Evolutionary conservation across 139 green algal species (phyloP).

Genomic region (Coelastrella sp.): DNA sequence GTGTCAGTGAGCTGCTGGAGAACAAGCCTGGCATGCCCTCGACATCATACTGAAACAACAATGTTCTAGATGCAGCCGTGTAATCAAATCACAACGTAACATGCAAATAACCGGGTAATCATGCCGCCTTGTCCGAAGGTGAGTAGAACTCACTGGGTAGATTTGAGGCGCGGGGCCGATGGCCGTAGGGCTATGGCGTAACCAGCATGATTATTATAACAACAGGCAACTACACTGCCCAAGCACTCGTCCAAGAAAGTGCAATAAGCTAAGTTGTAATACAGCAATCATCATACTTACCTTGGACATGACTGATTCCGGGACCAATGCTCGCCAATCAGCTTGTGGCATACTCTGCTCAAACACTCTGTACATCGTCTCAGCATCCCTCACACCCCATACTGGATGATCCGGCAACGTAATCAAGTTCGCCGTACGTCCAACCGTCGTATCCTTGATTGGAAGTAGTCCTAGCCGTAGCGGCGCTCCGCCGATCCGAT

Average conservation of each 20-base stretch:
- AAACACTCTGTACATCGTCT: constrained; percentile 38
- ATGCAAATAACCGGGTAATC: no score
- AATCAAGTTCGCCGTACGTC: constrained; percentile 45
- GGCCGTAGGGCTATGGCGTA: no score
- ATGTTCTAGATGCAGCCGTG: no score
- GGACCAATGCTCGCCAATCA: constrained; percentile 32
- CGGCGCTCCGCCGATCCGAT: background rate
- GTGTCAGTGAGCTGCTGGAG: no score
- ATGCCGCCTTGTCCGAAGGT: no score
- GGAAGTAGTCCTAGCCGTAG: constrained; percentile 45
- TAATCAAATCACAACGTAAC: no score
- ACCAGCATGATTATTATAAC: background rate
- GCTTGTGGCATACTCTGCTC: constrained; percentile 41
- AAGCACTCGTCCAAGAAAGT: background rate
- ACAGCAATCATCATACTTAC: background rate
- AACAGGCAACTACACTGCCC: background rate
- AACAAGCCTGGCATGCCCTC: no score
- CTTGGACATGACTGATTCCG: constrained; percentile 28
- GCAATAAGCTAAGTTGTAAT: no score
- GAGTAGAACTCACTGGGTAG: no score
- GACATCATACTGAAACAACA: no score
- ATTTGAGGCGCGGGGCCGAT: no score
- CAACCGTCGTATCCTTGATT: background rate
- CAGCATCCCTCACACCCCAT: constrained; percentile 27
- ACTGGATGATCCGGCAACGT: constrained; percentile 43